phyloP scores from a whole-genome alignment of 345 rosid genomes.

The Syzygium grande region DNA sequence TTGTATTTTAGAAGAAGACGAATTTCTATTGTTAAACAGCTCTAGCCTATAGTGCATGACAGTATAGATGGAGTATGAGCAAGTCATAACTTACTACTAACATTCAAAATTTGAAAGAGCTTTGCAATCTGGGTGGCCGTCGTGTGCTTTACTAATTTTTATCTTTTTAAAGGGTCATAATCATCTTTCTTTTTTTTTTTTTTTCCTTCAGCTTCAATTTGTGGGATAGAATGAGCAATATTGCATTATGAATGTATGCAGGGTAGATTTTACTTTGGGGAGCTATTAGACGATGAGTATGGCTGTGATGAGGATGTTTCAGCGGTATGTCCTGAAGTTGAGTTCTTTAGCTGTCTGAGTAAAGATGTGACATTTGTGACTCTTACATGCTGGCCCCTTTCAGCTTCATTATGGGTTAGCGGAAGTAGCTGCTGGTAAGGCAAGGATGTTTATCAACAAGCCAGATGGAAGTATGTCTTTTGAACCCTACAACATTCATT shows the following conservation, averaged over 20 bases:
- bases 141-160: not conserved
- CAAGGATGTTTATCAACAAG: constrained; percentile 85
- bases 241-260: constrained; percentile 21
- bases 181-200: not conserved
- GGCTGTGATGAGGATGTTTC: constrained; percentile 67
- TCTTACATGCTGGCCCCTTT: constrained; percentile 16
- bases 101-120: not conserved
- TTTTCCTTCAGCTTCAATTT: not conserved
- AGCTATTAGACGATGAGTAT: constrained; percentile 45
- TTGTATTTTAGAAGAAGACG: not conserved
- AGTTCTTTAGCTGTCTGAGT: constrained; percentile 1
- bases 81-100: not conserved
- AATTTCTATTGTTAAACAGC: not conserved
- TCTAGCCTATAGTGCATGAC: not conserved
- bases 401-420: constrained; percentile 93
- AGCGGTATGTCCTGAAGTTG: constrained; percentile 41
- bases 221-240: not conserved
- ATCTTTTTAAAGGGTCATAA: not conserved
- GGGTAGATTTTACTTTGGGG: constrained; percentile 95
- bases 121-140: not conserved
- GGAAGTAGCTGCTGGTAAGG: constrained; percentile 97
- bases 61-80: not conserved
- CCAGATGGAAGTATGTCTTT: constrained; percentile 83
- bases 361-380: not conserved
- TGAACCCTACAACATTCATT: not conserved